These are phyloP conservation scores for Leucogyrophana mollusca DNA, from an alignment of 768 basidiomycete genomes.

Conservation along the genomic window DNA sequence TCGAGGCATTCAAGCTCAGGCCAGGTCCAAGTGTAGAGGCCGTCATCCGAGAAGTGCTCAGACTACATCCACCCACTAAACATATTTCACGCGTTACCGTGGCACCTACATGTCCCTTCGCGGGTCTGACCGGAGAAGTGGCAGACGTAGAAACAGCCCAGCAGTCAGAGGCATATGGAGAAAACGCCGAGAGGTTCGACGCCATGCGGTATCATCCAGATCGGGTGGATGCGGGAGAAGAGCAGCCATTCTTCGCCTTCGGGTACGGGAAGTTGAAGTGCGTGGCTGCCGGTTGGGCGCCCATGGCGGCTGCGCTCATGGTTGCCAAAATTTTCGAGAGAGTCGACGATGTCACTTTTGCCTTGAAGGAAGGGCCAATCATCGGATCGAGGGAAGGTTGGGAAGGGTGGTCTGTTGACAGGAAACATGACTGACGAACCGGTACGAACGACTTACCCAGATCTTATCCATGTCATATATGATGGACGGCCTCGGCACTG, in stretches of 20 bases:
- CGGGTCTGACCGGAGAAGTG: conserved; percentile 5
- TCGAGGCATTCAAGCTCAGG: conserved; percentile 15
- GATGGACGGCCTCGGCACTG: too few relatives aligned
- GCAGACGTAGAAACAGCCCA: conserved; percentile 21
- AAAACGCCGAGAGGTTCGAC: conserved; percentile 38
- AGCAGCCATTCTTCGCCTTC: conserved; percentile 41
- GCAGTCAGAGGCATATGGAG: conserved; percentile 38
- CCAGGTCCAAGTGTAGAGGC: conserved; percentile 31
- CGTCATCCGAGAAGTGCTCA: conserved; percentile 44
- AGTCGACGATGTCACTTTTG: conserved; percentile 26
- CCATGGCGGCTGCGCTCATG: conserved; percentile 49
- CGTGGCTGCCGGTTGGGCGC: conserved; percentile 48
- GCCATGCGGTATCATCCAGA: conserved; percentile 40
- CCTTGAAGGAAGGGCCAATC: conserved; percentile 24
- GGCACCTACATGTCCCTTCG: background rate
- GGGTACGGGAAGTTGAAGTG: conserved; percentile 49
- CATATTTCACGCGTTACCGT: conserved; percentile 36
- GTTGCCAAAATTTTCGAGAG: conserved; percentile 40
- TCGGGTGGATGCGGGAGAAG: conserved; percentile 16
- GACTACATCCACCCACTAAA: conserved; percentile 51
- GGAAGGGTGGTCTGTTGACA: conserved; percentile 38
- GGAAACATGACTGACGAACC: background rate
- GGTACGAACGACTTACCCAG: background rate
- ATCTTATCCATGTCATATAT: too few relatives aligned
- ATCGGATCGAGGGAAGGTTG: conserved; percentile 43